phyloP scores from a whole-genome alignment of 208 protist genomes.

The Trypanosoma vivax region DNA sequence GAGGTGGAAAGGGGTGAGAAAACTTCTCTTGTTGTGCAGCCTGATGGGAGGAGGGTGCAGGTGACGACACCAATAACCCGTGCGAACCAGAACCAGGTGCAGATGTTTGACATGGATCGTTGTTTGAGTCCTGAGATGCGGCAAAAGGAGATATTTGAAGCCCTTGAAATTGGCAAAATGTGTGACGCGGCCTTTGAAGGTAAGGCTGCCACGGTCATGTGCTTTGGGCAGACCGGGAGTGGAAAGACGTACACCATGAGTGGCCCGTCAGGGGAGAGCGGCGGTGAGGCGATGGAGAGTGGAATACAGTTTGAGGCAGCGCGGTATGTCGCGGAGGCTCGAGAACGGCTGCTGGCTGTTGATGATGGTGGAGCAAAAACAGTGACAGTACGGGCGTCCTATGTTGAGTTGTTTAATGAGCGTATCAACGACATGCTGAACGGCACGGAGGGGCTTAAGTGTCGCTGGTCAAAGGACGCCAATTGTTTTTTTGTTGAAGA shows the following conservation, averaged over 20 bases:
- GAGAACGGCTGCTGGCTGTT: slow-evolving; percentile 18
- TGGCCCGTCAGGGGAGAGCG: slow-evolving; percentile 30
- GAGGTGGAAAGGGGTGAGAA: slow-evolving; percentile 40
- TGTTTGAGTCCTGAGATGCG: slow-evolving; percentile 43
- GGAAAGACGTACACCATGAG: slow-evolving; percentile 89
- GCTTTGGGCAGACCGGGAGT: slow-evolving; percentile 87
- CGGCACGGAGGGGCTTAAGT: slow-evolving; percentile 38
- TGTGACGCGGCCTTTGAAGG: slow-evolving; percentile 73
- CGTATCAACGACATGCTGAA: slow-evolving; percentile 78
- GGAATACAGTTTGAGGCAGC: slow-evolving; percentile 69
- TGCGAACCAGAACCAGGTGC: slow-evolving; percentile 9
- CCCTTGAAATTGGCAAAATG: slow-evolving; percentile 34
- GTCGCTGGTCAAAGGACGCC: slow-evolving; percentile 65
- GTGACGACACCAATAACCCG: slow-evolving; percentile 4
- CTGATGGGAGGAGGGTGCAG: slow-evolving; percentile 11
- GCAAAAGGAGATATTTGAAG: slow-evolving; percentile 50
- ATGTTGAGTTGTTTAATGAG: slow-evolving; percentile 88
- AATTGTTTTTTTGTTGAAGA: slow-evolving; percentile 83
- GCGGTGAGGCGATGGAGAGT: slow-evolving; percentile 34
- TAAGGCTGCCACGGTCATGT: slow-evolving; percentile 74
- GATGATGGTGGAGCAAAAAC: not conserved
- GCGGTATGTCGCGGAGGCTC: slow-evolving; percentile 33
- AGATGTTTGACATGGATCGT: slow-evolving; percentile 56
- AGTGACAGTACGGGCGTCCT: slow-evolving; percentile 45
- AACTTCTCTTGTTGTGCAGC: slow-evolving; percentile 10